Base-by-base conservation (phyloP, 2,329 filamentous ascomycete species). In the Fusarium tanahbumbuense region DNA sequence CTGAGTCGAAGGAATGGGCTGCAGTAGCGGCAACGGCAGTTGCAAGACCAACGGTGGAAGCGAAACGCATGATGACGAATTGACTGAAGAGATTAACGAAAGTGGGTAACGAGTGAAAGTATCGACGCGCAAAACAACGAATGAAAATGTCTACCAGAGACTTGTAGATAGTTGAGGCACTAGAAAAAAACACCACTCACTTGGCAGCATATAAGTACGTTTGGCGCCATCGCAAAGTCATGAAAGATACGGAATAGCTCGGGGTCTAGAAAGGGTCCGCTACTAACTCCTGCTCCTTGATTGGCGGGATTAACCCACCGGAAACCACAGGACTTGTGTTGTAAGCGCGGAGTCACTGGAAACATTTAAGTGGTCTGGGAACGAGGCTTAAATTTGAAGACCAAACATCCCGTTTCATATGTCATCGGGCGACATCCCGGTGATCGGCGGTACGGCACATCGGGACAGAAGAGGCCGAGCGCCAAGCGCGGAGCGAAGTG, bases 51-150 rank as follows among this genome's bases (percentile, higher is more conserved):
- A 68, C 52, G 44, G 67, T 63, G 25, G 73, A 53, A 27, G 70
- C 61, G 63, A 75, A 73, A 59, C 68, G 75, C 76, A 77, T 77
- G 40, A 18, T 71, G 58, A 20, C 52, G 40, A 44, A 25, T 32
- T 34, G n/a, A 30, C 32, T 6, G 20, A 25, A 48, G n/a, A 49
- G 16, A 5, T 37, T 12, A 70, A 70, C 30, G 57, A 70, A 37
- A 55, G 67, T 53, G 18, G 8, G 7, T 13, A 49, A 49, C 15
- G 28, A 49, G 15, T 49, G 47, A 30, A 18, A 12, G 12, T 49
- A 46, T 27, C n/a, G 40, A 48, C 53, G 56, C 10, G 56, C 52
- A 30, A 30, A 56, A 32, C 8, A 70, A 34, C 16, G 34, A 48
- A 45, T 32, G 63, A 54, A 53, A 70, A 48, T 46, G 67, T 64